Evolutionary conservation across 2,329 filamentous ascomycete species (phyloP), one percentile per base, ranked within the genome.

Genomic region (Fonsecaea pugnacius): DNA sequence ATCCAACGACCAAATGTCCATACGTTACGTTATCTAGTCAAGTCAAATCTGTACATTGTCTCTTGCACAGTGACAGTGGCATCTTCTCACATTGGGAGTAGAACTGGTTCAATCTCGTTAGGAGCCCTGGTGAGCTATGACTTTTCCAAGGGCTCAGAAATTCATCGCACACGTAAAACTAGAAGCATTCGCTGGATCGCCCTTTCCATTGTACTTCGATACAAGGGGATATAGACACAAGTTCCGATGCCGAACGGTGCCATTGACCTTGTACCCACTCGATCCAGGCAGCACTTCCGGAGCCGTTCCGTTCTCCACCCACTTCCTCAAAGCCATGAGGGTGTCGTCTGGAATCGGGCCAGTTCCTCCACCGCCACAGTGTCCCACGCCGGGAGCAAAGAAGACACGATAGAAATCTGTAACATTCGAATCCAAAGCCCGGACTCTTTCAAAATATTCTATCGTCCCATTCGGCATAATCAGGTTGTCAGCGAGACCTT

Each of bases 1-100:
- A 84, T 93, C 16, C 85, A 98, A n/a, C 16, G 16, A n/a, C 4
- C 9, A 63, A 98, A 97, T 72, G 92, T 93, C 27, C 89, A 6
- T 30, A 30, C 27, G 27, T 30, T 30, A 30, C 4, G 27, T 30
- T 30, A 30, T 30, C 1, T 6, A 92, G 4, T 88, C 98, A 87
- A 4, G 82, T 84, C 30, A 87, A 4, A 82, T 84, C 30, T 96
- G 96, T 71, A 89, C 92, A 0, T 82, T 87, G 5, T 87, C 87
- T 57, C 83, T 98, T 50, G 92, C 89, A 76, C 84, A 84, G 24
- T 91, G 91, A 5, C 40, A 21, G 40, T 46, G 5, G 8, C 40
- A 21, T 21, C n/a, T 24, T 21, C 18, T 21, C 7, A 21, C 2
- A 38, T 38, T 2, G 9, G 35, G 35, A 38, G 14, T 21, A 10